Conservation (phyloP, 148 eudicot species). For the Cornus suecica region DNA sequence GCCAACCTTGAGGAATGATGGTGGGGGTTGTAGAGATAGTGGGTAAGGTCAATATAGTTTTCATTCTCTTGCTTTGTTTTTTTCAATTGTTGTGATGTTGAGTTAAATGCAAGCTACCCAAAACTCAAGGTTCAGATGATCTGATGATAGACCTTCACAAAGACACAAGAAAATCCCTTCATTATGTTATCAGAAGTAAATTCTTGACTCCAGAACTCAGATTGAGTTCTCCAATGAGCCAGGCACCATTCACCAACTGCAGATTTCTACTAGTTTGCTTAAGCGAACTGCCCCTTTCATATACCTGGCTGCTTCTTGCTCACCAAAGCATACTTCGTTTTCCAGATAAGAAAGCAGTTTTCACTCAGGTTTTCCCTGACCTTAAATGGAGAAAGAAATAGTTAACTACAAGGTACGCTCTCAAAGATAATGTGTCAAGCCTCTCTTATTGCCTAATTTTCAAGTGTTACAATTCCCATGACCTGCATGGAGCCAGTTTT, state of each 20-base stretch:
- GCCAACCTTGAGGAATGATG: too few relatives aligned
- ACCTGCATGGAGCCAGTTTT: too few relatives aligned
- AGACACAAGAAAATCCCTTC: background rate
- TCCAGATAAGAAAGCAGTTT: background rate
- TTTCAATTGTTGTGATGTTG: background rate
- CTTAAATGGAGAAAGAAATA: background rate
- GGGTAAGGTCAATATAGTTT: background rate
- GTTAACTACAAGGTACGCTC: background rate
- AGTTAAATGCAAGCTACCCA: slow-evolving; percentile 4
- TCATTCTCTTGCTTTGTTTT: background rate
- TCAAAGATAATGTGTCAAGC: background rate
- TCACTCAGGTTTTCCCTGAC: background rate
- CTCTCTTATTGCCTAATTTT: background rate
- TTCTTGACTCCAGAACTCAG: background rate
- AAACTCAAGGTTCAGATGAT: background rate
- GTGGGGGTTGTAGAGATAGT: background rate
- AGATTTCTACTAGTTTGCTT: too few relatives aligned
- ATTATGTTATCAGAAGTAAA: background rate
- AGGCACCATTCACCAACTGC: too few relatives aligned
- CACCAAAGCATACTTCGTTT: too few relatives aligned
- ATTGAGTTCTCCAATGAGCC: too few relatives aligned
- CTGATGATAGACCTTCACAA: background rate
- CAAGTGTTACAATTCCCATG: too few relatives aligned
- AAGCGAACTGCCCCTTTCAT: too few relatives aligned
- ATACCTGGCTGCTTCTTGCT: too few relatives aligned